A percentile compares a stretch with the other conserved stretches of the same genome.
Evolutionary conservation across 2,329 filamentous ascomycete species (phyloP).

Genomic region (Botrytis hyacinthi): DNA sequence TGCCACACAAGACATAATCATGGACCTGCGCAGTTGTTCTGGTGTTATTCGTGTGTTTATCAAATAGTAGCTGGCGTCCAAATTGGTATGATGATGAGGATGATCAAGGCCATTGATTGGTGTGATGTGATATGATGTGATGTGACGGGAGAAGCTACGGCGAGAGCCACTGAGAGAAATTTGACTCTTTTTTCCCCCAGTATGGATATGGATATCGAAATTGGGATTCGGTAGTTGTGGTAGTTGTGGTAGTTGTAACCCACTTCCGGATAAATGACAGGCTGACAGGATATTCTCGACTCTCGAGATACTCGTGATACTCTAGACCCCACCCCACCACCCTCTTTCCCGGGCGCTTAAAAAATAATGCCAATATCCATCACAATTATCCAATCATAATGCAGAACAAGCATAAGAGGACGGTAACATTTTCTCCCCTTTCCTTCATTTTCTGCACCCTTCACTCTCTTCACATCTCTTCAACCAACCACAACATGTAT

Average conservation of each 20-base stretch:
- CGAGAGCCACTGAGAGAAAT: not conserved
- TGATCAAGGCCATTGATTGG: not conserved
- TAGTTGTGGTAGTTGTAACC: not conserved
- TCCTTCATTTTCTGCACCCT: not conserved
- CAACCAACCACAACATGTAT: conserved; percentile 2
- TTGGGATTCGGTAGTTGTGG: not conserved
- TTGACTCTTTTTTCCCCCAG: not conserved
- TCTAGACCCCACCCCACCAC: not conserved
- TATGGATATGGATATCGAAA: not conserved
- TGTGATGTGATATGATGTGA: not conserved
- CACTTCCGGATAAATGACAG: not conserved
- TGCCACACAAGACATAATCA: not conserved
- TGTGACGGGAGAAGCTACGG: not conserved
- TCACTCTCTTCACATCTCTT: not conserved
- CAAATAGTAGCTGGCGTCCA: not conserved
- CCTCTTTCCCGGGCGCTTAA: conserved; percentile 5
- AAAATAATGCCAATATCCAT: not conserved
- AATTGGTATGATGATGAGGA: not conserved
- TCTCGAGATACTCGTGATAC: too few relatives aligned
- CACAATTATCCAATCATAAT: not conserved
- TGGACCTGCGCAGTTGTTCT: not conserved
- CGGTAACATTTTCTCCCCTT: not conserved
- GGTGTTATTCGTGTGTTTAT: not conserved
- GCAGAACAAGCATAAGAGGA: not conserved
- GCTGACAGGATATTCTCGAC: not conserved